Evolutionary conservation across 2,329 filamentous ascomycete genomes (phyloP).

Genomic region (Neofusicoccum parvum): DNA sequence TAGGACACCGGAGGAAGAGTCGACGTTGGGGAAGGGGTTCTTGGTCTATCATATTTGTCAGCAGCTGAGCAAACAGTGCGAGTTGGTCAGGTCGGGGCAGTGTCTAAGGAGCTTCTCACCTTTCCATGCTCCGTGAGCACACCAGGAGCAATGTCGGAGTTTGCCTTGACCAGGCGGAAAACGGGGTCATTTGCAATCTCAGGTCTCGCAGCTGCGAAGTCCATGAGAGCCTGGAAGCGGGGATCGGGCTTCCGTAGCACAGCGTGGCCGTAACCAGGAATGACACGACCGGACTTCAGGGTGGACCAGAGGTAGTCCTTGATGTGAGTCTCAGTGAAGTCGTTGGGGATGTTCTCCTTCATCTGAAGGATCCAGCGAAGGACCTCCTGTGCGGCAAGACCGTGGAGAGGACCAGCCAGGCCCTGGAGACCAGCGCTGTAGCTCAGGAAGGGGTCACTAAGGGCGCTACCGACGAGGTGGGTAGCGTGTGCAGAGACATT

Average conservation of each 20-base stretch:
- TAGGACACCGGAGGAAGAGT: slow-evolving; percentile 87
- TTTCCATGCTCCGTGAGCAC: slow-evolving; percentile 96
- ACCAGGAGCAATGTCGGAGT: slow-evolving; percentile 84
- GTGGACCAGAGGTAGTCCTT: slow-evolving; percentile 90
- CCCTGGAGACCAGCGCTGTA: slow-evolving; percentile 96
- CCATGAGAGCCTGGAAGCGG: slow-evolving; percentile 94
- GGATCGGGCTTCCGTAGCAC: slow-evolving; percentile 96
- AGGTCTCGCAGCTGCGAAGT: slow-evolving; percentile 82
- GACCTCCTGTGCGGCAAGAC: slow-evolving; percentile 94
- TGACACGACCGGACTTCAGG: slow-evolving; percentile 89
- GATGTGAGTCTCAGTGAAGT: slow-evolving; percentile 79
- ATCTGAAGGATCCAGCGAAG: slow-evolving; percentile 96
- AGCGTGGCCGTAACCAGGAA: slow-evolving; percentile 93
- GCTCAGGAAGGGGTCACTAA: slow-evolving; percentile 92
- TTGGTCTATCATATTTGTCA: slow-evolving; percentile 64
- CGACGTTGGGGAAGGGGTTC: slow-evolving; percentile 97
- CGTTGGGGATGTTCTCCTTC: slow-evolving; percentile 80
- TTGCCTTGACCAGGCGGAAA: slow-evolving; percentile 92
- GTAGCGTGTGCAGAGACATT: slow-evolving; percentile 97
- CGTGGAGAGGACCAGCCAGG: slow-evolving; percentile 89
- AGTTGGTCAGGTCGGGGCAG: neutral
- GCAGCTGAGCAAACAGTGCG: slow-evolving; percentile 12
- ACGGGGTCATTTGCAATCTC: slow-evolving; percentile 86
- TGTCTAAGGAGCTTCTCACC: slow-evolving; percentile 39
- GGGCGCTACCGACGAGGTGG: slow-evolving; percentile 89